Base-by-base conservation (phyloP, 176 grass and related monocot genomes). In the Juncus inflexus region DNA sequence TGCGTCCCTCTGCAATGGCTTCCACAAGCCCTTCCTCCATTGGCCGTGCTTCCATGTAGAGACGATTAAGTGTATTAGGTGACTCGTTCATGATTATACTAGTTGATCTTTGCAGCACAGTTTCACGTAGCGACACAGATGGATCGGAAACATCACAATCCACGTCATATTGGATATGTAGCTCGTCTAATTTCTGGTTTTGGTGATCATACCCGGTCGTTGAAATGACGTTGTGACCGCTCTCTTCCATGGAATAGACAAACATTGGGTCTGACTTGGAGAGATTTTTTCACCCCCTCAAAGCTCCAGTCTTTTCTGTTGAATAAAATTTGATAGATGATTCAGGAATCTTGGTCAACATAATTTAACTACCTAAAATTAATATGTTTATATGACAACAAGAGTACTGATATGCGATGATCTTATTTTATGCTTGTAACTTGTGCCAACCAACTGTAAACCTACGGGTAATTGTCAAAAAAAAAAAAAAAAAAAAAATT, bases 1-100 rank as follows among this genome's bases (percentile, higher is more conserved):
- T 69, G 13, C 65, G 13, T 37, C 40, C 65, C 6, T 54, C 45
- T 40, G 37, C 65, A 38, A 47, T 47, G 4, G 43, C 6, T 45
- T 45, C 42, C 42, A 45, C 7, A 45, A 62, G 58, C 2, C 58
- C 58, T 38, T 62, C 58, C 58, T 61, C 58, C 58, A 61, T 61
- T 15, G 58, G 58, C 7, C 58, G 58, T 61, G 58, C 58, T 61
- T 61, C 58, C 58, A 61, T 61, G 58, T 61, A 61, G 16, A 61
- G 58, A n/a, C n/a, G 58, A n/a, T 61, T 61, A 37, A 35, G 58
- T 37, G 9, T 15, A 37, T 61, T 61, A 35, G 58, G 58, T 9
- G 58, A 61, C 58, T 10, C 36, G 4, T 37, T n/a, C 58, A 61
- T 61, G 19, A 61, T n/a, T 2, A 37, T 61, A 19, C 8, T 62